Base-by-base conservation (phyloP, 2,329 filamentous ascomycete species). In the Epichloe elymi region DNA sequence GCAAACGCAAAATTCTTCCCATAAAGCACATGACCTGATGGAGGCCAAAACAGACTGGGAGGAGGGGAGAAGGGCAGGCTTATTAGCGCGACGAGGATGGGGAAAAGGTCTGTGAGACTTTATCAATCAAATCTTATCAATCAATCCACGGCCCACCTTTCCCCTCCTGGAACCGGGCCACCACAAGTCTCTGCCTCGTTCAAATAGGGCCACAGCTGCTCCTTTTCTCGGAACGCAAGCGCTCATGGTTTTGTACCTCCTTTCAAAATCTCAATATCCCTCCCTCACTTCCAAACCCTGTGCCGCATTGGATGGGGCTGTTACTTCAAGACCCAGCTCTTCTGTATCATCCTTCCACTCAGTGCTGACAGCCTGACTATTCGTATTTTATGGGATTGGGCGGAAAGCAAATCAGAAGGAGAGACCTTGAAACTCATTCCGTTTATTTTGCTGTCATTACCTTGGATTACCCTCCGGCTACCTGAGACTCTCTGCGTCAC, bases 71-170 rank as follows among this genome's bases (percentile, higher is more conserved):
- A 26, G 35, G 14, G 33, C 30, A 51, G 33, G 30, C 15, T 8
- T 35, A 30, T 30, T 10, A 38, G 30, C 40, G 47, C 47, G 40
- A 12, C 17, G 20, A 33, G n/a, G 26, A 30, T 30, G 38, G 38
- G 26, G 30, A 43, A 30, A 35, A 3, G 23, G 20, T n/a, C 40
- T 19, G 20, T 15, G 23, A 10, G 23, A 10, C 55, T 66, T 70
- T 69, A 70, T 70, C 67, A 70, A 70, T 70, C 67, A 62, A 65
- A 72, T 72, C 70, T 72, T 70, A 72, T 72, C 70, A 72, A 72
- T 72, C 70, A 60, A 62, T 70, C 69, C 64, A 15, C 19, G 63
- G 58, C 50, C 51, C 64, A 64, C 60, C 54, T 56, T 51, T 58
- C 51, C 52, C 60, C 61, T 66, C 63, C 61, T 65, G 57, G 57